These are phyloP conservation scores for Wickerhamomyces chaumierensis DNA, from an alignment of 805 yeast species.

Conservation along the genomic window DNA sequence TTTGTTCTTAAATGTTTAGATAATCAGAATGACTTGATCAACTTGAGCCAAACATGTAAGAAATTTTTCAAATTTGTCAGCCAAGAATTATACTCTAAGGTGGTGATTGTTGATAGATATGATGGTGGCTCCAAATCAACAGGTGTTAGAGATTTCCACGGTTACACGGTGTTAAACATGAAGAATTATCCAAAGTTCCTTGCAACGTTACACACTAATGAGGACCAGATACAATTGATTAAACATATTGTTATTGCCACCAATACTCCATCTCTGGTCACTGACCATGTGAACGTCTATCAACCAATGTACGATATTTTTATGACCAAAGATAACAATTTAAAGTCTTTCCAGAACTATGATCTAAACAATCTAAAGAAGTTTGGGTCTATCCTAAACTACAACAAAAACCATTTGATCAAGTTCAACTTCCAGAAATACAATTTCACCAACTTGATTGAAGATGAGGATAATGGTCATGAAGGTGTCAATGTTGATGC, in stretches of 20 bases:
- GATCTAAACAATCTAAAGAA: conserved; percentile 18
- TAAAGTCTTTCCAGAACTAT: conserved; percentile 14
- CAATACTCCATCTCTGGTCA: conserved; percentile 12
- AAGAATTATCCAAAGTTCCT: conserved; percentile 17
- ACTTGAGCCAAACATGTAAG: conserved; percentile 15
- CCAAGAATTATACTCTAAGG: conserved; percentile 14
- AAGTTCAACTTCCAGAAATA: conserved; percentile 17
- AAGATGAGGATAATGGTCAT: neutral
- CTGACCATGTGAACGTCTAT: conserved; percentile 15
- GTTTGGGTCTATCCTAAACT: conserved; percentile 14
- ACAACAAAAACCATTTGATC: conserved; percentile 16
- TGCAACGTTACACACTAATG: conserved; percentile 19
- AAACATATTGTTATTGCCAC: conserved; percentile 19
- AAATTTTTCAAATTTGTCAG: conserved; percentile 18
- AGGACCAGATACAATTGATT: conserved; percentile 12
- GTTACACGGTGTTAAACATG: conserved; percentile 15
- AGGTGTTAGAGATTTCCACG: conserved; percentile 1
- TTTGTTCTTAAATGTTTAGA: conserved; percentile 19
- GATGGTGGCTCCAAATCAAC: conserved; percentile 11
- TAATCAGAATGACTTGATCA: conserved; percentile 17
- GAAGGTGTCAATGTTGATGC: conserved; percentile 8
- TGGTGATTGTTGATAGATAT: conserved; percentile 17
- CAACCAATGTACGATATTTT: conserved; percentile 17
- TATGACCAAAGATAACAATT: conserved; percentile 17
- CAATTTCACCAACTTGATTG: conserved; percentile 9